Base-by-base conservation (phyloP, 2,329 filamentous ascomycete species). In the Colletotrichum sp. region DNA sequence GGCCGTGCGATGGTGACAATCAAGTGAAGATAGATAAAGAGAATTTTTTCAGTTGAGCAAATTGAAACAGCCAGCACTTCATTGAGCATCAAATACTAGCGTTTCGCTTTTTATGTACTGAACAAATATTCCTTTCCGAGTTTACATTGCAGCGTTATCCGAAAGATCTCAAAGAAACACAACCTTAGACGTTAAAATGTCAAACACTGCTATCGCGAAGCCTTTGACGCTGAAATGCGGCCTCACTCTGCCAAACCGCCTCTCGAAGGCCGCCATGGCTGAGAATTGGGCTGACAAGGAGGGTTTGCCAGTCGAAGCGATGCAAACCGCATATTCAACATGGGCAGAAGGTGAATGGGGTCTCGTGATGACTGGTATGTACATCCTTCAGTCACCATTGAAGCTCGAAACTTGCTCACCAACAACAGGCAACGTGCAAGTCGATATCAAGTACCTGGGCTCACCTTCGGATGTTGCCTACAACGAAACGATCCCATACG, bases 261-360 rank as follows among this genome's bases (percentile, higher is more conserved):
- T 93, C 2, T 84, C 81, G 60, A 86, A 89, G 77, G 85, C 90
- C 60, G 88, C 90, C 36, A 86, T 91, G 83, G 85, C 88, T 6
- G 87, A 91, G 77, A 77, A 77, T 6, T 80, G 88, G 79, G 83
- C 85, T 30, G 83, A 86, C 77, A 80, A 79, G 7, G 81, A 88
- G 71, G 77, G 87, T 32, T 83, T 87, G 1, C 90, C 90, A 0
- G 85, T 85, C 15, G 79, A 86, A 8, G 80, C 84, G 3, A 83
- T 89, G 16, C 64, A 83, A 4, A 80, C 86, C 4, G 84, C 88
- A 1, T 93, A 93, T 78, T 81, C 83, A 3, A 80, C 83, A 77
- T 93, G 91, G 91, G 87, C 87, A 0, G 81, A 87, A 10, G 89
- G 88, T 5, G 86, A 85, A n/a, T 91, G 88, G 88, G 89, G 89